These are phyloP conservation scores for Aspergillus tamarii DNA, from an alignment of 2,329 filamentous ascomycete species.

Conservation along the genomic window DNA sequence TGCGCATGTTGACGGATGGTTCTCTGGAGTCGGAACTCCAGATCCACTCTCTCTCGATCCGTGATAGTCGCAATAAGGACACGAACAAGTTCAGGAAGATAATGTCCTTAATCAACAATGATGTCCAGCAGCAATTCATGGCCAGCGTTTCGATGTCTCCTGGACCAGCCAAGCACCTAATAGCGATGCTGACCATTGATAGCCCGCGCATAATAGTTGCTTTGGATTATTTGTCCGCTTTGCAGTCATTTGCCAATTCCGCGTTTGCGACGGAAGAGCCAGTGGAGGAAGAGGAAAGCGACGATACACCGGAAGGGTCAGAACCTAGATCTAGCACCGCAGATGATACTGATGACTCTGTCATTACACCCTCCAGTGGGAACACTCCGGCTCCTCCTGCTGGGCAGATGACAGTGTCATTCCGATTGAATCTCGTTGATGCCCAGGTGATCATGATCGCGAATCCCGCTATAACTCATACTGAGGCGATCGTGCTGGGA, in stretches of 20 bases:
- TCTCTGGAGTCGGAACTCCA: conserved; percentile 91
- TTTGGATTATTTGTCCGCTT: conserved; percentile 88
- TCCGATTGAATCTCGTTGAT: conserved; percentile 91
- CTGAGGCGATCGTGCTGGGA: conserved; percentile 92
- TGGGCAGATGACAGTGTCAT: conserved; percentile 73
- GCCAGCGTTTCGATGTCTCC: conserved; percentile 92
- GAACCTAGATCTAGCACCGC: conserved; percentile 37
- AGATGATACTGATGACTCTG: conserved; percentile 30
- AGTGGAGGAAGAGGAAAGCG: conserved; percentile 34
- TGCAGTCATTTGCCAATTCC: conserved; percentile 79
- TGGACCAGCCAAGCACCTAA: conserved; percentile 76
- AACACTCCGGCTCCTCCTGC: conserved; percentile 40
- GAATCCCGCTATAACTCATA: conserved; percentile 85
- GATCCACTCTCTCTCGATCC: conserved; percentile 91
- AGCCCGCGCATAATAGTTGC: conserved; percentile 95
- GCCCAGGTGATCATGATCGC: conserved; percentile 96
- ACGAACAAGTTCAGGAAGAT: conserved; percentile 97
- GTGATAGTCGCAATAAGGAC: conserved; percentile 84
- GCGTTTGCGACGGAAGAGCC: conserved; percentile 63
- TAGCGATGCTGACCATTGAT: conserved; percentile 90
- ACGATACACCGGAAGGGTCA: conserved; percentile 41
- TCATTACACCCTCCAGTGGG: conserved; percentile 27
- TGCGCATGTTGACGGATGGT: conserved; percentile 88
- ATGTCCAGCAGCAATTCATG: conserved; percentile 95
- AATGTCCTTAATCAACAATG: conserved; percentile 94